These are phyloP conservation scores for Fusarium sp. DNA, from an alignment of 2,329 filamentous ascomycete genomes.

Conservation along the genomic window DNA sequence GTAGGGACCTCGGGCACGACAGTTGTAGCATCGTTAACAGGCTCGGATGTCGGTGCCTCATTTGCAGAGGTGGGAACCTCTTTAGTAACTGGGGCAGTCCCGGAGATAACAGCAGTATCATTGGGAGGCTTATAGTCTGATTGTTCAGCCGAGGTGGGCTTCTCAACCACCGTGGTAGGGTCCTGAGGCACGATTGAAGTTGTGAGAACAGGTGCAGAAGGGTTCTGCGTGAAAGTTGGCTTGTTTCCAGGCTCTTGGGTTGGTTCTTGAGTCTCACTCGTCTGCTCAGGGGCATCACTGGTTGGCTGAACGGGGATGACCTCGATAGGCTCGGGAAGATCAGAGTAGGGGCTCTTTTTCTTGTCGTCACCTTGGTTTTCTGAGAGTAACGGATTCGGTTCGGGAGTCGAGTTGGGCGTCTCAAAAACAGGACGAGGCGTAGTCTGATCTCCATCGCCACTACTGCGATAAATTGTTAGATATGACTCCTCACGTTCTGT, in stretches of 20 bases:
- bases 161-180: constrained; percentile 5
- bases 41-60: neutral
- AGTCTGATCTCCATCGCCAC: constrained; percentile 16
- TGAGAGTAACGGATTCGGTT: constrained; percentile 26
- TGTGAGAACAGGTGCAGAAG: constrained; percentile 24
- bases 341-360: constrained; percentile 11
- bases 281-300: neutral
- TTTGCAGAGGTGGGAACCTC: neutral
- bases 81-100: neutral
- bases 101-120: neutral
- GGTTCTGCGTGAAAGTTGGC: constrained; percentile 26
- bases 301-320: constrained; percentile 28
- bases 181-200: constrained; percentile 32
- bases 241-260: constrained; percentile 12
- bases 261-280: constrained; percentile 10
- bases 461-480: constrained; percentile 27
- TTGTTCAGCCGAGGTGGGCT: neutral
- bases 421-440: constrained; percentile 39
- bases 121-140: neutral
- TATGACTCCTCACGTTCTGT: neutral
- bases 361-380: constrained; percentile 3
- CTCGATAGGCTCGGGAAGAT: constrained; percentile 15
- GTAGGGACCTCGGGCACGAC: neutral
- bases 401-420: constrained; percentile 33
- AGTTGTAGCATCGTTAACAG: constrained; percentile 2